Base-by-base conservation (phyloP, 2,329 filamentous ascomycete species). In the Paecilomyces formosus region DNA sequence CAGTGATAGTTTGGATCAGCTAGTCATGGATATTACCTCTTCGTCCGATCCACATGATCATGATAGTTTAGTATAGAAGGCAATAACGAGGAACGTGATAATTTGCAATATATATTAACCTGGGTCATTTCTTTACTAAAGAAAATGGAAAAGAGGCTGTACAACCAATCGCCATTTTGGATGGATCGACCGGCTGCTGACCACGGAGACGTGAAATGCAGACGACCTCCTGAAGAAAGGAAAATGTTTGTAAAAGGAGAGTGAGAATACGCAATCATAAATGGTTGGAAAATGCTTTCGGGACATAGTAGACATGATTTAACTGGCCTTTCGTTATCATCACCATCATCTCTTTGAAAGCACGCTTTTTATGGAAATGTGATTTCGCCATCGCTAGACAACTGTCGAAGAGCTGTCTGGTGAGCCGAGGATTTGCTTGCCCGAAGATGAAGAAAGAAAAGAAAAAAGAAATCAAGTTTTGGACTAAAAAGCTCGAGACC, bases 311-410 rank as follows among this genome's bases (percentile, higher is more conserved):
- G 28, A 54, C 53, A 49, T 35, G 26, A 54, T 59, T 56, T 30
- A 56, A 53, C 33, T 56, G 26, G 21, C 55, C 28, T 18, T 56
- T 57, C 57, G 57, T 59, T 56, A 59, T 59, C 57, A 59, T 59
- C 54, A 57, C 54, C 54, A 50, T 59, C 54, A 56, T 59, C 54
- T 56, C 57, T 59, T 59, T 52, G 56, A 28, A 53, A 50, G 55
- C 35, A 55, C 33, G 53, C 53, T 54, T 53, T 31, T 58, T 55
- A 53, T 30, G 18, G 53, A 50, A 21, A 18, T 13, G n/a, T n/a
- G 28, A 13, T 45, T 35, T 24, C 24, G 30, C 9, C 18, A 53
- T 26, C 33, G 30, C 24, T 39, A 13, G 33, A 49, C 22, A 56
- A 50, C 33, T 33, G 18, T 51, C 21, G 8, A 56, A 39, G 55